Base-by-base conservation (phyloP, 257 asterid genomes). In the Avicennia marina region DNA sequence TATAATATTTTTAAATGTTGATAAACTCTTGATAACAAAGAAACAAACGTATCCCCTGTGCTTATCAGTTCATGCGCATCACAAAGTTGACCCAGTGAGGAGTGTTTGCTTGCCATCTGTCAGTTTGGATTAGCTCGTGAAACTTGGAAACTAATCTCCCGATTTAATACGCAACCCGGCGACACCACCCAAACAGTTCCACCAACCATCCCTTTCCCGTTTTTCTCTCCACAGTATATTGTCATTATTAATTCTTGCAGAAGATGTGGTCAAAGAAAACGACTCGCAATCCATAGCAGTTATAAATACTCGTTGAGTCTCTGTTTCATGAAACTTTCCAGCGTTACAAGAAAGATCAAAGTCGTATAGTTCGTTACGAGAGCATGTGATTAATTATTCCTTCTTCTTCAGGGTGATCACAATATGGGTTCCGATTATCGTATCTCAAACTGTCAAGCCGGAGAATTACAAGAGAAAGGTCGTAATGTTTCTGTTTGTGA, bases 401-500 rank as follows among this genome's bases (percentile, higher is more conserved):
- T n/a, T n/a, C n/a, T n/a, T 32, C 2, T 6, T 34, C 73, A 64
- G 81, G 76, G n/a, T n/a, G n/a, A n/a, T n/a, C n/a, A 72, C 13
- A 42, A 49, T 29, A 72, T 72, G 79, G 73, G 61, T 58, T 57
- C 72, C 8, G 69, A 53, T 40, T 55, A 63, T 18, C 18, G 52
- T 67, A 68, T 55, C 57, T 34, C 67, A 27, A 57, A 31, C n/a
- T 5, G 34, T 26, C 27, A 32, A 56, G 7, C 26, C 12, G 24
- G 17, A 43, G 71, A 77, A 47, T 56, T 60, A 21, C 78, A 44
- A 57, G 78, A 55, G 5, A 67, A 56, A 2, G 62, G 50, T 24
- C 75, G 65, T 65, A 70, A 69, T 53, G 54, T 61, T 7, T 50
- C 52, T 21, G 72, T 70, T 56, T 52, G 71, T 56, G 67, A 74